Percentiles rank a stretch among this genome's conserved stretches.
Evolutionary conservation across 768 basidiomycete genomes (phyloP).

Genomic region (Lentinula boryana): DNA sequence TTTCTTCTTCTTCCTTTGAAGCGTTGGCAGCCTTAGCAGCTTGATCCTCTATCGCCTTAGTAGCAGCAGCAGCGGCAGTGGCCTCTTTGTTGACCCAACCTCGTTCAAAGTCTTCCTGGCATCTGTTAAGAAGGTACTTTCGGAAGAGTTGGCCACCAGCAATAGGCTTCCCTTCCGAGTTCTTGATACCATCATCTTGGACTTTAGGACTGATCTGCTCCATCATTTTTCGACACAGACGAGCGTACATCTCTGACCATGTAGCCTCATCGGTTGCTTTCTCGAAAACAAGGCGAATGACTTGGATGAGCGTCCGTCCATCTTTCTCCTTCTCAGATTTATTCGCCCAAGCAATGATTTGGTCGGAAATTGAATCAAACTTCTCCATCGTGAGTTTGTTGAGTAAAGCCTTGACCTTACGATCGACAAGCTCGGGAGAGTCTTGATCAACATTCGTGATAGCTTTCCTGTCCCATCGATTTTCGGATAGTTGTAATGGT

Average conservation of each 20-base stretch:
- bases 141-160: conserved; percentile 93
- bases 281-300: conserved; percentile 94
- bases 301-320: conserved; percentile 90
- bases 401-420: conserved; percentile 86
- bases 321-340: conserved; percentile 89
- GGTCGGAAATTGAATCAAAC: conserved; percentile 92
- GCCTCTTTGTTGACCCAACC: conserved; percentile 90
- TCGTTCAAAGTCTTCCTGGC: conserved; percentile 96
- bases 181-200: conserved; percentile 82
- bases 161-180: conserved; percentile 79
- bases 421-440: conserved; percentile 82
- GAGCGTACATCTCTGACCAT: conserved; percentile 98
- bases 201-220: conserved; percentile 85
- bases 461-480: conserved; percentile 74
- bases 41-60: conserved; percentile 81
- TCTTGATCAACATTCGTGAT: conserved; percentile 44
- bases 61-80: conserved; percentile 79
- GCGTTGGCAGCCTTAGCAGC: conserved; percentile 67
- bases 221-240: conserved; percentile 93
- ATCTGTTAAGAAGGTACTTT: conserved; percentile 93
- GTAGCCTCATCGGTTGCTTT: conserved; percentile 95
- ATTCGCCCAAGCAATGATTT: conserved; percentile 95
- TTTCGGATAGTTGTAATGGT: conserved; percentile 73
- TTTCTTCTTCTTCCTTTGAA: conserved; percentile 53
- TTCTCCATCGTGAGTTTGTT: conserved; percentile 97